Percentiles rank a stretch among this genome's conserved stretches.
phyloP scores from a whole-genome alignment of 441 rosid species.

The Macaranga tanarius region DNA sequence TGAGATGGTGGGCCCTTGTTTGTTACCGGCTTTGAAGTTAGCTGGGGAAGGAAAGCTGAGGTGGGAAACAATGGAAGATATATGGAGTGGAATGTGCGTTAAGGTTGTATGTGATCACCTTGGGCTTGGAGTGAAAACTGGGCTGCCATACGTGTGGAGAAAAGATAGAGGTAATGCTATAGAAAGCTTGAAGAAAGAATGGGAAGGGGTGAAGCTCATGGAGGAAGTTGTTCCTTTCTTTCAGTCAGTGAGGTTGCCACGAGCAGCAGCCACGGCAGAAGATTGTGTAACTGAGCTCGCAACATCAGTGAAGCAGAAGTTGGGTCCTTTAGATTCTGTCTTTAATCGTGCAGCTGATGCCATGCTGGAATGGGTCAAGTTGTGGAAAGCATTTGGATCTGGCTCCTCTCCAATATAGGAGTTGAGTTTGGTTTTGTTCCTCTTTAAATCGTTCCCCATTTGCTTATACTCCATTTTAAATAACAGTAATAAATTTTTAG shows the following conservation, averaged over 20 bases:
- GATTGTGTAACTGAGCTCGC: constrained; percentile 75
- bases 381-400: constrained; percentile 67
- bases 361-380: constrained; percentile 75
- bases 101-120: constrained; percentile 81
- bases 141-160: constrained; percentile 91
- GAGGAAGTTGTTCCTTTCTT: constrained; percentile 89
- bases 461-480: not conserved
- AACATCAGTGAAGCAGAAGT: constrained; percentile 55
- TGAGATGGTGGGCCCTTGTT: constrained; percentile 69
- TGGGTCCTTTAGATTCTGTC: constrained; percentile 57
- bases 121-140: constrained; percentile 78
- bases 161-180: constrained; percentile 77
- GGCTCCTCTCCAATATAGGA: constrained; percentile 27
- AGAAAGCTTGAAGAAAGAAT: constrained; percentile 88
- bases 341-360: constrained; percentile 70
- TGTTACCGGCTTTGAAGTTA: constrained; percentile 73
- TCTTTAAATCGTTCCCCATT: not conserved
- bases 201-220: constrained; percentile 97
- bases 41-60: constrained; percentile 84
- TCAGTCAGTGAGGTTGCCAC: constrained; percentile 57
- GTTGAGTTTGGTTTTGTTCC: not conserved
- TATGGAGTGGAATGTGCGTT: constrained; percentile 94
- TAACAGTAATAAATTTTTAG: no score
- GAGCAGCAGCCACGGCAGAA: constrained; percentile 56
- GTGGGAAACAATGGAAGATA: constrained; percentile 96